Percentiles rank a stretch among this genome's conserved stretches.
Conservation (phyloP, 2,329 filamentous ascomycete species). For the Aspergillus clavatus region DNA sequence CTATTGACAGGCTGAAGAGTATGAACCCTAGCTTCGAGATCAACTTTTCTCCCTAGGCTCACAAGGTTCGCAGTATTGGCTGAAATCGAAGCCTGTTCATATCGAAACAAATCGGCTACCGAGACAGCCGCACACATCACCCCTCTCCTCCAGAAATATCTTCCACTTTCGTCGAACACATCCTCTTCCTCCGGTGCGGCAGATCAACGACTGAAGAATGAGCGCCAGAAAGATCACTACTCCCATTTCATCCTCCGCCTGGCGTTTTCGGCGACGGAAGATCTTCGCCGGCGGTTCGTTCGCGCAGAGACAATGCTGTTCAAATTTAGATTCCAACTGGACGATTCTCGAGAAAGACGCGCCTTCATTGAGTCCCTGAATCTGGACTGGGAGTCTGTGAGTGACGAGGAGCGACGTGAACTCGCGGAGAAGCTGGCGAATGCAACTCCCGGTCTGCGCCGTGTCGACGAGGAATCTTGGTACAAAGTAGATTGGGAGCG, state of each 20-base stretch:
- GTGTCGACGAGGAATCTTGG: conserved; percentile 74
- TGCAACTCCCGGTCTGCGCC: conserved; percentile 47
- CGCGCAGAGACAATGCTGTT: conserved; percentile 88
- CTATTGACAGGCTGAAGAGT: conserved; percentile 84
- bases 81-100: conserved; percentile 80
- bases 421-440: conserved; percentile 59
- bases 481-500: conserved; percentile 96
- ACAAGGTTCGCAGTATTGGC: conserved; percentile 31
- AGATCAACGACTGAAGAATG: conserved; percentile 54
- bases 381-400: conserved; percentile 78
- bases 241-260: conserved; percentile 94
- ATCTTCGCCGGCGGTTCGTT: conserved; percentile 78
- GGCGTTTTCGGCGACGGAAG: conserved; percentile 87
- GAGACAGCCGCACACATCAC: conserved; percentile 83
- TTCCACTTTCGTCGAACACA: conserved; percentile 72
- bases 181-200: conserved; percentile 51
- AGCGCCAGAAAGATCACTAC: conserved; percentile 94
- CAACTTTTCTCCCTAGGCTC: not conserved
- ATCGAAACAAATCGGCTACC: conserved; percentile 78
- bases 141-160: conserved; percentile 78
- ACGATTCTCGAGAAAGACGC: conserved; percentile 66
- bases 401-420: conserved; percentile 71
- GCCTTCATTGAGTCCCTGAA: conserved; percentile 72
- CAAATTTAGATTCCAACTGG: conserved; percentile 71
- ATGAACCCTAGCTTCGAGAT: conserved; percentile 17